Evolutionary conservation across 2,329 filamentous ascomycete genomes (phyloP).

Genomic region (Aspergillus hiratsukae): DNA sequence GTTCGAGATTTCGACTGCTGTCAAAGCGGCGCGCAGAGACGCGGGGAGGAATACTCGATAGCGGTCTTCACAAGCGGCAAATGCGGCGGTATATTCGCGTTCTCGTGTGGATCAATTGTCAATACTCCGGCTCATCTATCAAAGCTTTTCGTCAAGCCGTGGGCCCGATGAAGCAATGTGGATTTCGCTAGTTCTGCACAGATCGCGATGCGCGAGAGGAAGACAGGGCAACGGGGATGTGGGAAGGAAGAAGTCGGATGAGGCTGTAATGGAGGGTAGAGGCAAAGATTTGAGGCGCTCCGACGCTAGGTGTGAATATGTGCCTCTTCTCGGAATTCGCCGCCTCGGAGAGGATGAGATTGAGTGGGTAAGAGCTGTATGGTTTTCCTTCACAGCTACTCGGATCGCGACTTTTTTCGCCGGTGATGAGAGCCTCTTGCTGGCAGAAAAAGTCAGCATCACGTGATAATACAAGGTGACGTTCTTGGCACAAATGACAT

Average conservation of each 20-base stretch:
- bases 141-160: neutral
- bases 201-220: constrained; percentile 16
- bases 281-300: constrained; percentile 1
- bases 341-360: constrained; percentile 7
- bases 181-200: constrained; percentile 3
- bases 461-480: neutral
- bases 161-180: neutral
- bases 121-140: neutral
- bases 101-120: neutral
- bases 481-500: neutral
- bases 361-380: neutral
- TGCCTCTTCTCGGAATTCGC: constrained; percentile 11
- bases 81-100: neutral
- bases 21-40: constrained; percentile 5
- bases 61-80: constrained; percentile 1
- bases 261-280: constrained; percentile 5
- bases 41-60: constrained; percentile 1
- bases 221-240: constrained; percentile 1
- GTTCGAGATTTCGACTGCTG: constrained; percentile 9
- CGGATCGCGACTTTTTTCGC: neutral
- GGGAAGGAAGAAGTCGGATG: neutral
- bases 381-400: neutral
- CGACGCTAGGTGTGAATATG: constrained; percentile 1
- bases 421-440: neutral
- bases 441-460: neutral